Percentiles rank a stretch among this genome's conserved stretches.
Conservation (phyloP, 202 grass and related monocot genomes). For the Panicum virgatum region DNA sequence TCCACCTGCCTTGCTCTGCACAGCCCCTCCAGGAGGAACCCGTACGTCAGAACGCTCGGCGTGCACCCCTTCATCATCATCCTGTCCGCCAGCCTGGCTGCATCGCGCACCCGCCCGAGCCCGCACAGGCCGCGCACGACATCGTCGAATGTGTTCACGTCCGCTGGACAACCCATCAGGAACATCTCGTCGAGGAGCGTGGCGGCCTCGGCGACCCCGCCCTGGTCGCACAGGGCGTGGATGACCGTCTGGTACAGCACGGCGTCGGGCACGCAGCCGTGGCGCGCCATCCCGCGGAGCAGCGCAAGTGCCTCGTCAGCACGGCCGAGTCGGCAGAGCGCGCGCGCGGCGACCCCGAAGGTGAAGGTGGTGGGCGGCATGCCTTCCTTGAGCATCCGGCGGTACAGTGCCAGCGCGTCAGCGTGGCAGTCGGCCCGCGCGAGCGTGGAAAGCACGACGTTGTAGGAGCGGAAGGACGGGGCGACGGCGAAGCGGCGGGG, state of each 20-base stretch:
- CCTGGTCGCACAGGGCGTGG: constrained; percentile 53
- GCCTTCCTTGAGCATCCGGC: constrained; percentile 57
- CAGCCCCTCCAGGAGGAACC: constrained; percentile 65
- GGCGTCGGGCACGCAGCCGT: constrained; percentile 72
- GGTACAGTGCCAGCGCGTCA: constrained; percentile 53
- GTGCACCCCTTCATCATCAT: constrained; percentile 65
- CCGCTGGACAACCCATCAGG: constrained; percentile 68
- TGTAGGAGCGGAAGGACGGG: constrained; percentile 77
- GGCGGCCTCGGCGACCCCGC: constrained; percentile 55
- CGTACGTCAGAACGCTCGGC: constrained; percentile 65
- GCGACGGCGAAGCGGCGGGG: constrained; percentile 40
- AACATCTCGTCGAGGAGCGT: constrained; percentile 94
- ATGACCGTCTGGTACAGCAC: constrained; percentile 87
- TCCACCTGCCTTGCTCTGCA: constrained; percentile 58
- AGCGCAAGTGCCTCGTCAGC: constrained; percentile 60
- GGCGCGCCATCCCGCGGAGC: constrained; percentile 63
- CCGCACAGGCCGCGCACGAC: constrained; percentile 62
- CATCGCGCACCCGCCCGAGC: constrained; percentile 50
- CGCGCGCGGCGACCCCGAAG: constrained; percentile 59
- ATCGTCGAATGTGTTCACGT: constrained; percentile 75
- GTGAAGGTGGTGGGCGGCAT: constrained; percentile 79
- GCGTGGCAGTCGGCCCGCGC: constrained; percentile 52
- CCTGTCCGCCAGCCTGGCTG: constrained; percentile 71
- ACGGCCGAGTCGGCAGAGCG: constrained; percentile 60
- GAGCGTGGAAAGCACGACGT: constrained; percentile 60